Conservation (phyloP, 2,329 filamentous ascomycete genomes). For the Fusarium proliferatum region DNA sequence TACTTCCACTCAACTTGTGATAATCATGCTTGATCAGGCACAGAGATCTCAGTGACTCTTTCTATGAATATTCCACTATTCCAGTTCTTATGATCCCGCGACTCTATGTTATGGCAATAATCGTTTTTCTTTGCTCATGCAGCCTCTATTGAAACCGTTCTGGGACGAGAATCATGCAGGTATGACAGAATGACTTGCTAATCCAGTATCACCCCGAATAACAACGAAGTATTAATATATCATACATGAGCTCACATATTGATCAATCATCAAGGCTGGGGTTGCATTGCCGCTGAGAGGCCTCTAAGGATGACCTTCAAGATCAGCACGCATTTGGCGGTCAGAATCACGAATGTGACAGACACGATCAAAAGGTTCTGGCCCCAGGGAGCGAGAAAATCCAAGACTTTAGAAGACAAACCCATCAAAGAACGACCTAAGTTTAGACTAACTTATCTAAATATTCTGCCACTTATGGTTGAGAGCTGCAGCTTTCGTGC, state of each 20-base stretch:
- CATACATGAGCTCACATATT: neutral
- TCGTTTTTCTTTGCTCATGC: neutral
- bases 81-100: neutral
- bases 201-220: neutral
- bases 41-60: neutral
- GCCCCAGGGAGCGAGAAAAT: neutral
- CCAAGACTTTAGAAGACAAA: neutral
- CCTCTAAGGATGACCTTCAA: conserved; percentile 1
- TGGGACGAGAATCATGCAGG: neutral
- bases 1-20: neutral
- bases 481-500: neutral
- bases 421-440: neutral
- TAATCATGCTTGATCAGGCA: neutral
- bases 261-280: neutral
- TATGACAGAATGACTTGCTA: neutral
- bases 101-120: neutral
- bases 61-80: too few relatives aligned
- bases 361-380: neutral
- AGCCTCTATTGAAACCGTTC: neutral
- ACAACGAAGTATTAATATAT: neutral
- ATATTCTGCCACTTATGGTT: neutral
- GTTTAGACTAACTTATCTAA: neutral
- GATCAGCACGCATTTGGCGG: conserved; percentile 30
- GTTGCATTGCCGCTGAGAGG: neutral
- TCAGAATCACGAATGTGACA: neutral